Conservation (phyloP, 768 basidiomycete species). For the Rhodotorula sphaerocarpa region DNA sequence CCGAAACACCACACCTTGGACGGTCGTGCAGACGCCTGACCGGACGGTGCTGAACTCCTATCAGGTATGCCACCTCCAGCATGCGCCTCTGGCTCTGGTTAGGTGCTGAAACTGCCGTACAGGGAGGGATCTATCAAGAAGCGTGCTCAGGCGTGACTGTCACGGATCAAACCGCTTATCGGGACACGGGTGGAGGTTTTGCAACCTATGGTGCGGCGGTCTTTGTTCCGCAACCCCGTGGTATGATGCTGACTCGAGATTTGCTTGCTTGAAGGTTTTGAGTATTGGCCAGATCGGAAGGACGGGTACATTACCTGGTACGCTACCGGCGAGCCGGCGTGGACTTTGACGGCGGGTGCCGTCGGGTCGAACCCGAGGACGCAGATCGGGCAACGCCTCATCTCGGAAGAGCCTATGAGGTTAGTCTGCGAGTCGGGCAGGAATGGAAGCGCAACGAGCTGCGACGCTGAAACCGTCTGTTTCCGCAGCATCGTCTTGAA, state of each 20-base stretch:
- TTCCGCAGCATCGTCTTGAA: slow-evolving; percentile 70
- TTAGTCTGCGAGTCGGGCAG: slow-evolving; percentile 43
- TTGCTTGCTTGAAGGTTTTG: slow-evolving; percentile 55
- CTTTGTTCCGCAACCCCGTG: not conserved
- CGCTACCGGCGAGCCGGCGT: slow-evolving; percentile 56
- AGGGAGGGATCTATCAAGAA: slow-evolving; percentile 65
- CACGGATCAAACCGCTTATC: slow-evolving; percentile 45
- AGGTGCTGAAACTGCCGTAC: not conserved
- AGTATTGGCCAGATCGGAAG: slow-evolving; percentile 52
- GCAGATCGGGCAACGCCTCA: slow-evolving; percentile 58
- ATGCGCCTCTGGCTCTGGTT: not conserved
- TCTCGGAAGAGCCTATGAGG: slow-evolving; percentile 81
- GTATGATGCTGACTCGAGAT: not conserved
- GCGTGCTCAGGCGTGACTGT: slow-evolving; percentile 60
- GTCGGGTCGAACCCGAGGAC: slow-evolving; percentile 58
- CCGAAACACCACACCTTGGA: slow-evolving; percentile 51
- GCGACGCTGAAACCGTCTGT: too few relatives aligned
- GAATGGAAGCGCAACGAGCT: not conserved
- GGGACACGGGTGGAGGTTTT: not conserved
- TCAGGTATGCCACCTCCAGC: too few relatives aligned
- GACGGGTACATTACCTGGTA: slow-evolving; percentile 75
- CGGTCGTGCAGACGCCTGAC: slow-evolving; percentile 47
- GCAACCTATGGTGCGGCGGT: slow-evolving; percentile 41
- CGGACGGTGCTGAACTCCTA: slow-evolving; percentile 23
- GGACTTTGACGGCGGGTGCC: slow-evolving; percentile 60